Evolutionary conservation across 805 yeast genomes (phyloP), one percentile per base, ranked within the genome.

Genomic region (Naumovozyma dairenensis): DNA sequence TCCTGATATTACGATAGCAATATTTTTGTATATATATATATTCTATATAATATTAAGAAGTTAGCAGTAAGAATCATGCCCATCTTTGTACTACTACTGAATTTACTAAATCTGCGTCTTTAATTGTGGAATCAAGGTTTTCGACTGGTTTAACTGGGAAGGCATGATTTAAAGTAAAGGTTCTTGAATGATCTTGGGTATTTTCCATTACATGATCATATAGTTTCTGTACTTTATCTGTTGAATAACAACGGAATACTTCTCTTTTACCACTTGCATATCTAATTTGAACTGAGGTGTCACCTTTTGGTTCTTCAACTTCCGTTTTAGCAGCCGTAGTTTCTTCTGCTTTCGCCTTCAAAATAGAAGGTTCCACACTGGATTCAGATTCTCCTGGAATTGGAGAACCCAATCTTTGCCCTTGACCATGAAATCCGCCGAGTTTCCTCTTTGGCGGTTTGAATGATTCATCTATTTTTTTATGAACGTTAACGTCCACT

Each of bases 41-140:
- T 27, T 18, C 10, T 13, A 19, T 18, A 12, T 25, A n/a, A n/a
- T n/a, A n/a, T n/a, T n/a, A n/a, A n/a, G n/a, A n/a, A n/a, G n/a
- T n/a, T n/a, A n/a, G n/a, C n/a, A n/a, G n/a, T n/a, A n/a, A n/a
- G n/a, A 13, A 28, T 33, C 39, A 54, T 25, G 51, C 66, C 92
- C 93, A 82, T 62, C 92, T 77, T 59, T 85, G 96, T 13, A 87
- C 84, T 20, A 87, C 77, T n/a, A 84, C 95, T 2, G 96, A 73
- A 45, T 83, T 83, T 32, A 71, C 69, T 42, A 85, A 65, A 21
- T 84, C 84, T 4, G 93, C 92, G 19, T 77, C 85, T 36, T 69
- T 72, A 31, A 89, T 73, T 2, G 80, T 70, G 25, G 66, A 52
- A 8, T 61, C 63, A 28, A 66, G 60, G 37, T 80, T 75, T 32